Evolutionary conservation across 129 eudicot species (phyloP).

Genomic region (Logfia minima): DNA sequence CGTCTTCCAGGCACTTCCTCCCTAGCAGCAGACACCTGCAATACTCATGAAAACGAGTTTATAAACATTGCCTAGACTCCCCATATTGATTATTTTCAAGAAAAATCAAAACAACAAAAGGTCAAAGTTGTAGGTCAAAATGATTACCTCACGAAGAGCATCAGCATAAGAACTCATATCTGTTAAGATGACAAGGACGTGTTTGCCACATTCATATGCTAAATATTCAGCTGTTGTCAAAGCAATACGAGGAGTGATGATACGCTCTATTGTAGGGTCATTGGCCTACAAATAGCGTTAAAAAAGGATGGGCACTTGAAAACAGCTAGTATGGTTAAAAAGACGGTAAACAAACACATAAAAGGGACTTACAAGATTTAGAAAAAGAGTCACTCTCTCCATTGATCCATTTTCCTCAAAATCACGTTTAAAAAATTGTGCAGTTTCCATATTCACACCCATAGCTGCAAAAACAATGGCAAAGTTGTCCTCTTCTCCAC

Average conservation of each 20-base stretch:
- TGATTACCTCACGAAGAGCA: constrained; percentile 99
- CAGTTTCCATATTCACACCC: constrained; percentile 99
- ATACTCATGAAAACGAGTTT: neutral
- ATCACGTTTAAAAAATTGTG: constrained; percentile 97
- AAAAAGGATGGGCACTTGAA: constrained; percentile 7
- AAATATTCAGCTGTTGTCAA: constrained; percentile 95
- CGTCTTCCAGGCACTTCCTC: constrained; percentile 99
- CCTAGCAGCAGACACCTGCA: constrained; percentile 96
- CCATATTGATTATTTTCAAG: neutral
- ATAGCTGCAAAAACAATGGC: constrained; percentile 99
- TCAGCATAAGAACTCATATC: constrained; percentile 99
- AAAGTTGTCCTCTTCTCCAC: constrained; percentile 92
- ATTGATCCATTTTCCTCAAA: constrained; percentile 99
- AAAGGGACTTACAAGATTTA: constrained; percentile 64
- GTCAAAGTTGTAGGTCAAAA: neutral
- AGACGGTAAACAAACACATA: neutral
- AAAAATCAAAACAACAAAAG: neutral
- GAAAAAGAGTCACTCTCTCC: constrained; percentile 98
- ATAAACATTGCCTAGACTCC: neutral
- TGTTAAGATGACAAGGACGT: constrained; percentile 94
- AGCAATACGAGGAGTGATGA: constrained; percentile 97
- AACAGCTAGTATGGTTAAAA: neutral
- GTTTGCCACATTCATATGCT: constrained; percentile 99
- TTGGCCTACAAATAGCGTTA: constrained; percentile 58
- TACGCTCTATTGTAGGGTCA: constrained; percentile 98